A percentile compares a stretch with the other conserved stretches of the same genome.
phyloP scores from a whole-genome alignment of 2,329 filamentous ascomycete species.

The Thelonectria discophora region DNA sequence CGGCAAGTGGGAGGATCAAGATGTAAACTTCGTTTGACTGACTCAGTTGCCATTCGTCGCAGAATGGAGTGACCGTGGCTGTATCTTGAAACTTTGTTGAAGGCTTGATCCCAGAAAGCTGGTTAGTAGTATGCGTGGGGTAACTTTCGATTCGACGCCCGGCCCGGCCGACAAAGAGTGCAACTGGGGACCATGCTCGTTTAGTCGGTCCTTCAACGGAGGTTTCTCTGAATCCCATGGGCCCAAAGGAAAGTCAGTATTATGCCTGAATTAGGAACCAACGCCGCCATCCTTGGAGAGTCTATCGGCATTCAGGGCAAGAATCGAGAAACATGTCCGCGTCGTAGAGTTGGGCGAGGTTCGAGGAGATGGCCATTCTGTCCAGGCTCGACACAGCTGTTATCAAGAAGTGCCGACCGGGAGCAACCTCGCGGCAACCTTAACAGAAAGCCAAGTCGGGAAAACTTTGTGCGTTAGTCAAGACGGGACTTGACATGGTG shows the following conservation, averaged over 20 bases:
- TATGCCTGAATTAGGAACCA: background rate
- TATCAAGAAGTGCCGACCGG: constrained; percentile 2
- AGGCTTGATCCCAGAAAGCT: background rate
- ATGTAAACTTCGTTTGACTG: background rate
- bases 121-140: background rate
- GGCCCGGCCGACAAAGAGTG: background rate
- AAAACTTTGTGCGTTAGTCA: background rate
- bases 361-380: background rate
- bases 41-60: background rate
- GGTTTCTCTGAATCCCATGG: background rate
- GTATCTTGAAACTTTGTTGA: background rate
- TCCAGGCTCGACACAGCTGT: background rate
- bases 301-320: background rate
- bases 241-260: background rate
- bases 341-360: background rate
- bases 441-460: background rate
- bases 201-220: background rate
- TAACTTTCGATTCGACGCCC: constrained; percentile 4
- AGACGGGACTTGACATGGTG: constrained; percentile 1
- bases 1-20: background rate
- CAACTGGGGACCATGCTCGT: background rate
- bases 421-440: constrained; percentile 9
- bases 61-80: background rate
- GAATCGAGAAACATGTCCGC: background rate
- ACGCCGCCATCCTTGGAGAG: background rate